These are phyloP conservation scores for Boletus pseudo-olivaceus DNA, from an alignment of 768 basidiomycete genomes.

Conservation along the genomic window DNA sequence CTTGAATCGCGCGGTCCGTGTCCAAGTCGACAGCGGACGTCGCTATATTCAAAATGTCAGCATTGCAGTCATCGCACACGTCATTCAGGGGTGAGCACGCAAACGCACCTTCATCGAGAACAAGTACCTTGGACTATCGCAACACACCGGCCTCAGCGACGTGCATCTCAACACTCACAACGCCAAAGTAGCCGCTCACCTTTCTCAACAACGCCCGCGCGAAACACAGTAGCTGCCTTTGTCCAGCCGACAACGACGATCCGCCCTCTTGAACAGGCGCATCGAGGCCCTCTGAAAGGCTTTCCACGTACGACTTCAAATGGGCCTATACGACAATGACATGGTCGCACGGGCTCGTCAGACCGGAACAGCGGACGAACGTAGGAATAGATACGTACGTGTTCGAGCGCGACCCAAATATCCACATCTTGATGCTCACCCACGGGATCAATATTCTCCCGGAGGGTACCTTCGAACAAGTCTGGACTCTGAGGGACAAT, in stretches of 20 bases:
- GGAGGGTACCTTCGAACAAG: conserved; percentile 67
- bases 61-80: not conserved
- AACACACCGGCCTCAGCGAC: conserved; percentile 1
- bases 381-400: conserved; percentile 33
- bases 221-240: conserved; percentile 86
- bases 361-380: not conserved
- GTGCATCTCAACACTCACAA: not conserved
- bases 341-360: not conserved
- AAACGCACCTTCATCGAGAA: conserved; percentile 81
- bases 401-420: conserved; percentile 84
- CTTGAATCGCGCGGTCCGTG: conserved; percentile 85
- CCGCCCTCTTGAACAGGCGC: conserved; percentile 75
- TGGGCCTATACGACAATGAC: conserved; percentile 42
- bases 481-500: conserved; percentile 84
- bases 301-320: conserved; percentile 66
- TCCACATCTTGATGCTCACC: conserved; percentile 70
- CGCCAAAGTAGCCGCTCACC: conserved; percentile 32
- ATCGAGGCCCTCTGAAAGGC: conserved; percentile 64
- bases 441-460: conserved; percentile 89
- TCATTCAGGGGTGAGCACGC: not conserved
- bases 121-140: conserved; percentile 72
- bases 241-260: conserved; percentile 78
- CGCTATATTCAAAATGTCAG: conserved; percentile 39
- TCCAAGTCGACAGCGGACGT: conserved; percentile 90
- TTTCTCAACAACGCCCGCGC: conserved; percentile 80